Conservation (phyloP, 2,329 filamentous ascomycete genomes). For the Cylindrodendrum hubeiense region DNA sequence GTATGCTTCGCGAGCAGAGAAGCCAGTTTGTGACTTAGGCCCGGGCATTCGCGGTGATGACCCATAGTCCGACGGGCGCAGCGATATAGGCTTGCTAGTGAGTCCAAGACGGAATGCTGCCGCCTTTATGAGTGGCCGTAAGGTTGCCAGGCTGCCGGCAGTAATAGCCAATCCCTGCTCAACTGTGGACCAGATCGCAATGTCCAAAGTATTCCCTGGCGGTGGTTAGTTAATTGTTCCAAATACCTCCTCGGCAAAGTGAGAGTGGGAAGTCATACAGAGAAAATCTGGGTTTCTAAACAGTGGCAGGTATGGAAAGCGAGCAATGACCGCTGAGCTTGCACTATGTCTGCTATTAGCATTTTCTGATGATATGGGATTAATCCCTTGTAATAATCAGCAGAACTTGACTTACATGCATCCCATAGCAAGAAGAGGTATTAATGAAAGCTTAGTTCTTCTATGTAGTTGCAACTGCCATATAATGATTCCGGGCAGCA, state of each 20-base stretch:
- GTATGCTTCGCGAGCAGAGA: conserved; percentile 23
- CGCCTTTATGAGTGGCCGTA: conserved; percentile 54
- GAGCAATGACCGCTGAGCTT: conserved; percentile 54
- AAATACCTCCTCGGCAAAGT: fast-evolving
- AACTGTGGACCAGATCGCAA: conserved; percentile 60
- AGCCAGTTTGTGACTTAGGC: conserved; percentile 31
- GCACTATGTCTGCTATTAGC: conserved; percentile 44
- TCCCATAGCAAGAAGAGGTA: conserved; percentile 65
- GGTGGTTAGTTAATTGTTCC: not conserved
- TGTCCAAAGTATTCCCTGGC: conserved; percentile 50
- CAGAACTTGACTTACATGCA: conserved; percentile 52
- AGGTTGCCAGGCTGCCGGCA: conserved; percentile 56
- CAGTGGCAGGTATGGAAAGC: conserved; percentile 50
- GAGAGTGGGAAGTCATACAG: conserved; percentile 41
- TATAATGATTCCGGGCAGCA: conserved; percentile 64
- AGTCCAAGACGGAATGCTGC: conserved; percentile 26
- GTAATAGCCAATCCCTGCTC: conserved; percentile 60
- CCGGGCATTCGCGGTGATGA: conserved; percentile 18
- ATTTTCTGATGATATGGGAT: not conserved
- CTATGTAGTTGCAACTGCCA: conserved; percentile 63
- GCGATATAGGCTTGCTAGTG: conserved; percentile 30
- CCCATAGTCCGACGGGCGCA: conserved; percentile 26
- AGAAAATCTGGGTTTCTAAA: conserved; percentile 54
- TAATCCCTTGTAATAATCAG: not conserved
- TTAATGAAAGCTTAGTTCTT: conserved; percentile 61